phyloP scores from a whole-genome alignment of 192 early-diverging fungal species.

The Coemansia sp. region DNA sequence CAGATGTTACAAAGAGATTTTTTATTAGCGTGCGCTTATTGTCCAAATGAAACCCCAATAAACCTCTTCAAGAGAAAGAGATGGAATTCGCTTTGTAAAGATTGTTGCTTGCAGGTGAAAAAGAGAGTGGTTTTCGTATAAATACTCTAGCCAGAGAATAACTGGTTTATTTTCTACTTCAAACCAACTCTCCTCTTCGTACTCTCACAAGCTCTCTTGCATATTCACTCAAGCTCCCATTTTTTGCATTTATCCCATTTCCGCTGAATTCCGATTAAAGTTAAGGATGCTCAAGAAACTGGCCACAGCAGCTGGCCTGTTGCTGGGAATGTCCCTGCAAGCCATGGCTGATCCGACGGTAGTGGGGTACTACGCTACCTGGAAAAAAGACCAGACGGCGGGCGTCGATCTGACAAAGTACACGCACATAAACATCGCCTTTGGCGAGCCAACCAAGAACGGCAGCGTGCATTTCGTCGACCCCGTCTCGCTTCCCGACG shows the following conservation, averaged over 20 bases:
- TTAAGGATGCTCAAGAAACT: slow-evolving; percentile 4
- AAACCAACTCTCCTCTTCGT: background rate
- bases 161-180: background rate
- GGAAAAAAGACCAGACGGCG: slow-evolving; percentile 29
- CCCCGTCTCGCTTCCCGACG: slow-evolving; percentile 31
- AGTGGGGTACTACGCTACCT: slow-evolving; percentile 42
- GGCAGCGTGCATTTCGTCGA: slow-evolving; percentile 38
- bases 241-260: background rate
- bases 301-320: slow-evolving; percentile 1
- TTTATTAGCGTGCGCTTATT: too few species aligned
- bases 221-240: background rate
- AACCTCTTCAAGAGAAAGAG: too few species aligned
- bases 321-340: background rate
- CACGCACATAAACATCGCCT: slow-evolving; percentile 71
- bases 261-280: background rate
- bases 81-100: too few species aligned
- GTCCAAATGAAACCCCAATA: too few species aligned
- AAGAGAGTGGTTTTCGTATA: too few species aligned
- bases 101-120: too few species aligned
- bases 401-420: slow-evolving; percentile 50
- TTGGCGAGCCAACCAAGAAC: slow-evolving; percentile 47
- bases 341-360: slow-evolving; percentile 13
- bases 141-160: too few species aligned
- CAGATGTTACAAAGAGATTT: too few species aligned
- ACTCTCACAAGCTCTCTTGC: background rate